Evolutionary conservation across 2,329 filamentous ascomycete species (phyloP).

Genomic region (Truncatella angustata): DNA sequence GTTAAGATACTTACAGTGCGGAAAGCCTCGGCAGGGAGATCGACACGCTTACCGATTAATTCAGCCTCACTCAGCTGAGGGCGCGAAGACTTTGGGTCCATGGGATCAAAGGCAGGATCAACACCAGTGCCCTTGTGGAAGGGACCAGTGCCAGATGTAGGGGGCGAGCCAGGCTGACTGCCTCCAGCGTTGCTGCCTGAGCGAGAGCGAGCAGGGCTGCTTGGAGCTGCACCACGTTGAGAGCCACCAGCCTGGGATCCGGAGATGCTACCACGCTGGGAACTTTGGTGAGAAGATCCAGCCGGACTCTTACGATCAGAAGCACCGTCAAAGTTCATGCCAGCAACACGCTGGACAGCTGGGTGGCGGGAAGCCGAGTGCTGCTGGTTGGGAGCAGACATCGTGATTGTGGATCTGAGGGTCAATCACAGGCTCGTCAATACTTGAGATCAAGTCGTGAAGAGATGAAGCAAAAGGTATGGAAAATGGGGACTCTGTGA

Average conservation of each 20-base stretch:
- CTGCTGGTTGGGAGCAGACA: slow-evolving; percentile 7
- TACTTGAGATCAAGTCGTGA: too few relatives aligned
- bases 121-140: slow-evolving; percentile 7
- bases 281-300: not conserved
- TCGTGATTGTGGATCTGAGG: not conserved
- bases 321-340: slow-evolving; percentile 18
- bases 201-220: slow-evolving; percentile 6
- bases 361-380: slow-evolving; percentile 8
- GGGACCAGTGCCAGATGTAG: not conserved
- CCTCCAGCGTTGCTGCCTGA: slow-evolving; percentile 7
- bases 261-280: not conserved
- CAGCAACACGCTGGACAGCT: slow-evolving; percentile 12
- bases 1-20: slow-evolving; percentile 30
- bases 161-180: not conserved
- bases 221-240: not conserved
- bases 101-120: slow-evolving; percentile 28
- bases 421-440: not conserved
- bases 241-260: slow-evolving; percentile 8
- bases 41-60: slow-evolving; percentile 46
- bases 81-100: not conserved
- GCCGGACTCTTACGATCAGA: slow-evolving; percentile 14
- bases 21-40: slow-evolving; percentile 59
- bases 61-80: slow-evolving; percentile 19
- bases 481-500: too few relatives aligned
- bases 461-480: too few relatives aligned